phyloP scores from a whole-genome alignment of 345 rosid species.

The Eucalyptus leucophloia region DNA sequence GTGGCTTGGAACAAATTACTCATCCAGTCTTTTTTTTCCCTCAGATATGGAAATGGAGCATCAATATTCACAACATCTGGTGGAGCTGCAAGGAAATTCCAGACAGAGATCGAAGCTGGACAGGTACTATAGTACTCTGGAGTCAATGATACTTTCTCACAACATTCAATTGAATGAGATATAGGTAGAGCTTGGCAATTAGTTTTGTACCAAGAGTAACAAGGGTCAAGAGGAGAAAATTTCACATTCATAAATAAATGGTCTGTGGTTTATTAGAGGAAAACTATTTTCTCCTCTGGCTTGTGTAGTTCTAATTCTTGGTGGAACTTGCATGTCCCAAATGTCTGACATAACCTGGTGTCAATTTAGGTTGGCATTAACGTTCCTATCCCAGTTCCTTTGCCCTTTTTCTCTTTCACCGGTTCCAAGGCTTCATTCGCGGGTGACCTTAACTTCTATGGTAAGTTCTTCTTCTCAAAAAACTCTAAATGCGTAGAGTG shows the following conservation, averaged over 20 bases:
- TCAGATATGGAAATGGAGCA: conserved; percentile 96
- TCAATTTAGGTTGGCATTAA: conserved; percentile 74
- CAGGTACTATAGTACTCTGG: conserved; percentile 37
- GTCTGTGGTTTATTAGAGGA: neutral
- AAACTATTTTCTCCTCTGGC: neutral
- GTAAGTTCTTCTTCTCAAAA: conserved; percentile 15
- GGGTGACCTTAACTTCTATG: conserved; percentile 94
- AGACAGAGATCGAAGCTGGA: conserved; percentile 88
- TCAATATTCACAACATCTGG: conserved; percentile 86
- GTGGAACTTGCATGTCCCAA: neutral
- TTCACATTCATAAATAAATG: neutral
- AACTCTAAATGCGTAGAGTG: neutral
- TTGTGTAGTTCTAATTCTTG: neutral
- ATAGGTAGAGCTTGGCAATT: neutral
- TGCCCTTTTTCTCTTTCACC: conserved; percentile 94
- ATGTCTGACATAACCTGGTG: neutral
- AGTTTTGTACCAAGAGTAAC: neutral
- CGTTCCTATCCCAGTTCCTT: conserved; percentile 93
- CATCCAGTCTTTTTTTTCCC: neutral
- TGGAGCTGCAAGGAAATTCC: conserved; percentile 92
- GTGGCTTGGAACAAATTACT: neutral
- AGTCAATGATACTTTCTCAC: neutral
- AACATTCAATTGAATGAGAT: neutral
- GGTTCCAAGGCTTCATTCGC: conserved; percentile 94
- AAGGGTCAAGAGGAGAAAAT: neutral